Conservation (phyloP, 2,329 filamentous ascomycete species). For the Cytospora piceicola region DNA sequence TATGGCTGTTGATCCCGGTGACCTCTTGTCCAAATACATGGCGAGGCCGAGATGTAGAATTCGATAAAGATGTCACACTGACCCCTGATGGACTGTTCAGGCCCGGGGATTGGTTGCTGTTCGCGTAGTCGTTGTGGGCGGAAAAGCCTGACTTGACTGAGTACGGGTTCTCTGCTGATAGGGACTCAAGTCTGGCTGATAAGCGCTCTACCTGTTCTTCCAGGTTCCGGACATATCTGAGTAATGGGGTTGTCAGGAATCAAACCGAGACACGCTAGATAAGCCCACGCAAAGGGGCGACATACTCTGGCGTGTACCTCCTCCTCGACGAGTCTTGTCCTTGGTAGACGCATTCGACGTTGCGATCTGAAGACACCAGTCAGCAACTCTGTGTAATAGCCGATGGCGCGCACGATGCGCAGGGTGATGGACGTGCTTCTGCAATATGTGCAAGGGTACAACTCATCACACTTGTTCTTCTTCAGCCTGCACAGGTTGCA, state of each 20-base stretch:
- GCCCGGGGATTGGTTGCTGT: constrained; percentile 29
- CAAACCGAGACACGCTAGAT: constrained; percentile 1
- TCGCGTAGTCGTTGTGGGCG: constrained; percentile 13
- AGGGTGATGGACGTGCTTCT: constrained; percentile 41
- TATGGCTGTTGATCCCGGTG: constrained; percentile 49
- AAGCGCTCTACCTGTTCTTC: constrained; percentile 28
- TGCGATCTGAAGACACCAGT: constrained; percentile 27
- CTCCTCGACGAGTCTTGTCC: constrained; percentile 34
- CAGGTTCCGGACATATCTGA: constrained; percentile 34
- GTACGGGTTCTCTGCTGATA: constrained; percentile 11
- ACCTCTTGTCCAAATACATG: constrained; percentile 44
- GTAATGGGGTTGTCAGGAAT: constrained; percentile 12
- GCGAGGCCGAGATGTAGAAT: constrained; percentile 34
- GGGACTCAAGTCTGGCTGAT: constrained; percentile 20
- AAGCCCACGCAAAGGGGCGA: not conserved
- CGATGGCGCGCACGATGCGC: not conserved
- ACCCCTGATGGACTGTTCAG: constrained; percentile 29
- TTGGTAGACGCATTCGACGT: constrained; percentile 38
- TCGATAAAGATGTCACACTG: constrained; percentile 31
- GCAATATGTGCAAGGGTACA: constrained; percentile 45
- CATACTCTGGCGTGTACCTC: constrained; percentile 35
- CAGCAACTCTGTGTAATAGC: not conserved
- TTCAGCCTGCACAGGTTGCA: constrained; percentile 51
- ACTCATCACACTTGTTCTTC: constrained; percentile 54
- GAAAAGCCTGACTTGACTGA: constrained; percentile 23